A percentile compares a stretch with the other conserved stretches of the same genome.
phyloP scores from a whole-genome alignment of 768 basidiomycete species.

The Scleroderma citrinum region DNA sequence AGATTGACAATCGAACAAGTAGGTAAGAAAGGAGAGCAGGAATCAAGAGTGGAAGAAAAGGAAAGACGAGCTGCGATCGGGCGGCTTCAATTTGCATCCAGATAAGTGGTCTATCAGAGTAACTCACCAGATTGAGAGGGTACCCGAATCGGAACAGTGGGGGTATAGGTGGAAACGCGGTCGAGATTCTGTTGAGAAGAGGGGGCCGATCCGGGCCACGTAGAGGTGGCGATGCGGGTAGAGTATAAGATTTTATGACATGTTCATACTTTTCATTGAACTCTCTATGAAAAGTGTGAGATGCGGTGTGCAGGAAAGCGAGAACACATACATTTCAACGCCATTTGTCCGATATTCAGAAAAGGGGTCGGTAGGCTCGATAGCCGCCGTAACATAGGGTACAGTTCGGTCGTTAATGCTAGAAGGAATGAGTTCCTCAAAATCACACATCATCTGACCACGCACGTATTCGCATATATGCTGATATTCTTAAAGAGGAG shows the following conservation, averaged over 20 bases:
- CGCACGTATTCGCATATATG: conserved; percentile 79
- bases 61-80: conserved; percentile 42
- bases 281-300: conserved; percentile 35
- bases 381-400: conserved; percentile 73
- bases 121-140: conserved; percentile 65
- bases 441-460: not conserved
- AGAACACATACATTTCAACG: conserved; percentile 48
- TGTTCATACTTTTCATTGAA: conserved; percentile 51
- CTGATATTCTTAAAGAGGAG: conserved; percentile 57
- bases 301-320: not conserved
- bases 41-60: conserved; percentile 57
- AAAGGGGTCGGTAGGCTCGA: conserved; percentile 66
- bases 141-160: conserved; percentile 55
- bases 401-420: conserved; percentile 76
- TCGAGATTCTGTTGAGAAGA: conserved; percentile 42
- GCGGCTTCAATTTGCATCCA: too few species aligned
- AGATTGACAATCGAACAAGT: conserved; percentile 50
- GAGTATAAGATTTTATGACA: conserved; percentile 47
- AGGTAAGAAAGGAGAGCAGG: conserved; percentile 51
- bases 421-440: not conserved
- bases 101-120: not conserved
- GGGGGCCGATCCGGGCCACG: conserved; percentile 34
- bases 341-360: conserved; percentile 48
- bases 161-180: conserved; percentile 44
- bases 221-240: conserved; percentile 37